A percentile compares a stretch with the other conserved stretches of the same genome.
Conservation (phyloP, 2,329 filamentous ascomycete genomes). For the Rasamsonia emersonii region DNA sequence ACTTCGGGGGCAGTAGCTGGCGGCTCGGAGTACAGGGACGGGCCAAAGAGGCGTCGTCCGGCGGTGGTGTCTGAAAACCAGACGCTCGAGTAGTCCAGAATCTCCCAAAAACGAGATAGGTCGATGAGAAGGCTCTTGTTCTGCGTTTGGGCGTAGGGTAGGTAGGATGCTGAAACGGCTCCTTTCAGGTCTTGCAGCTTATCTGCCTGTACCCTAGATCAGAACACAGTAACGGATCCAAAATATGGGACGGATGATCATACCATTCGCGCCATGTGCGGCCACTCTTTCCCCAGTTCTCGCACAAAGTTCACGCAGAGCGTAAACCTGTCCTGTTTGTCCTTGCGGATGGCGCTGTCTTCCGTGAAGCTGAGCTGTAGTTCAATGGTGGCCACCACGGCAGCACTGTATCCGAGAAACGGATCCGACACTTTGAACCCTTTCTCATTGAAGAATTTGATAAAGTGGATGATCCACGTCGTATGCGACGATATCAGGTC, state of each 20-base stretch:
- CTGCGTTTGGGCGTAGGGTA: constrained; percentile 24
- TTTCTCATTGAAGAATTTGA: constrained; percentile 40
- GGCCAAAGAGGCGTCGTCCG: constrained; percentile 31
- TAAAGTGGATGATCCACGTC: constrained; percentile 46
- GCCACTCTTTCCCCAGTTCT: constrained; percentile 35
- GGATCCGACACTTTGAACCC: constrained; percentile 40
- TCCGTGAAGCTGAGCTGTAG: constrained; percentile 47
- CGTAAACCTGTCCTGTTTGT: constrained; percentile 37
- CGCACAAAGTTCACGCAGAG: constrained; percentile 40
- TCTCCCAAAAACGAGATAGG: constrained; percentile 41
- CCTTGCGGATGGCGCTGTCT: constrained; percentile 26
- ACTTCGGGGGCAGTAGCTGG: constrained; percentile 26
- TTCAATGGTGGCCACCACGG: constrained; percentile 46
- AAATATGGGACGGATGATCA: constrained; percentile 5
- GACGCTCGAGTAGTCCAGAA: constrained; percentile 39
- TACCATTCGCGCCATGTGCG: constrained; percentile 38
- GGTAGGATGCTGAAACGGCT: constrained; percentile 38
- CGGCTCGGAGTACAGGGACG: constrained; percentile 27
- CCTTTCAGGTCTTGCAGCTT: constrained; percentile 36
- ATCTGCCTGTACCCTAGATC: constrained; percentile 26
- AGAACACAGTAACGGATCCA: background rate
- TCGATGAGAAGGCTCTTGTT: constrained; percentile 36
- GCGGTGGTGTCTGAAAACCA: constrained; percentile 27
- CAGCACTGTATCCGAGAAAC: constrained; percentile 42
- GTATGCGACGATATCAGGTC: constrained; percentile 45